Evolutionary conservation across 352 stramenopile genomes (phyloP).

Genomic region (Phytophthora sojae): DNA sequence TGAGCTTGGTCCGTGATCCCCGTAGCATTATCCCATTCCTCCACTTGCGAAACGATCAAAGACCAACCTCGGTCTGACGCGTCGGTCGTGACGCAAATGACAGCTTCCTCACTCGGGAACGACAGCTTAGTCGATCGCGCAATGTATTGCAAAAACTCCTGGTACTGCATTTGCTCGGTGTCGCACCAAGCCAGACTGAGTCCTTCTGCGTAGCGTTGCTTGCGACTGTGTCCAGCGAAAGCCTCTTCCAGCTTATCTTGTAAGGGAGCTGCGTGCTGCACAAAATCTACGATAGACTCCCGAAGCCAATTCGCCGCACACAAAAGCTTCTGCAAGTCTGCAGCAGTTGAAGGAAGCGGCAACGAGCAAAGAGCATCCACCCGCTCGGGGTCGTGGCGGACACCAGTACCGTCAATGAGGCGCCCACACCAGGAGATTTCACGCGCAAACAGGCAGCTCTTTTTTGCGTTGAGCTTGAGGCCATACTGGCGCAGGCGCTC

Average conservation of each 20-base stretch:
- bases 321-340: neutral
- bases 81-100: neutral
- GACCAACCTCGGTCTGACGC: neutral
- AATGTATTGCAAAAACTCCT: neutral
- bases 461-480: neutral
- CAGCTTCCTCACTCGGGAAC: neutral
- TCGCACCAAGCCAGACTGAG: neutral
- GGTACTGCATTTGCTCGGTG: neutral
- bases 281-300: neutral
- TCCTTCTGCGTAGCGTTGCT: neutral
- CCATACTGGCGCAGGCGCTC: neutral
- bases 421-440: neutral
- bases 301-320: neutral
- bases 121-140: neutral
- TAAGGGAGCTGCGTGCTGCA: neutral
- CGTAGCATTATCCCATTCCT: neutral
- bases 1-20: neutral
- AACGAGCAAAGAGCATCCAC: neutral
- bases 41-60: neutral
- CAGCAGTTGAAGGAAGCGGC: neutral
- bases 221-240: neutral
- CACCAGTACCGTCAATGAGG: neutral
- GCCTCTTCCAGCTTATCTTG: neutral
- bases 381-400: neutral
- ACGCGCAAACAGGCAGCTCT: neutral